Conservation (phyloP, 805 yeast species). For the Metschnikowia vanudenii region DNA sequence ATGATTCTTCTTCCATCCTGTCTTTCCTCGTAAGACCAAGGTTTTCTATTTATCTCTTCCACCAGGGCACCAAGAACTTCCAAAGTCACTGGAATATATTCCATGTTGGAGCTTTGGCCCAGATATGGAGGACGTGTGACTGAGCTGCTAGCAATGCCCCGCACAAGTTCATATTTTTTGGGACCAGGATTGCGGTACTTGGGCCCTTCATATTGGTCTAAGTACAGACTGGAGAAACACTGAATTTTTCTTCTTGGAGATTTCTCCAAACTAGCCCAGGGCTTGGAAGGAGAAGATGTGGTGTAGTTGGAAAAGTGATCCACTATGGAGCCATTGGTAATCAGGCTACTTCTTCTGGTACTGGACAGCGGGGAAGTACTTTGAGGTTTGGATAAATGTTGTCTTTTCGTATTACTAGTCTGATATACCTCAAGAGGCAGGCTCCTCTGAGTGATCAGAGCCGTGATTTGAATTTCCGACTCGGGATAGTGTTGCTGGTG, state of each 20-base stretch:
- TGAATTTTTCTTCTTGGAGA: neutral
- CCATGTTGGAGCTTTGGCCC: conserved; percentile 26
- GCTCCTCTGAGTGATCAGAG: neutral
- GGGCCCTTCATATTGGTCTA: conserved; percentile 4
- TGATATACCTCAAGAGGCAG: conserved; percentile 4
- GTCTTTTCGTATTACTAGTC: neutral
- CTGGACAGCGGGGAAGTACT: conserved; percentile 5
- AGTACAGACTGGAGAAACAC: conserved; percentile 4
- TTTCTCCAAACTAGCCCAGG: neutral
- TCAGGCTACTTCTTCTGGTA: conserved; percentile 9
- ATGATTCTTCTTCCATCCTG: conserved; percentile 56
- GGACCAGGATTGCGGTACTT: conserved; percentile 3
- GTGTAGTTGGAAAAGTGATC: conserved; percentile 10
- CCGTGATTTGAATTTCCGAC: neutral
- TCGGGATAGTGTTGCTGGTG: neutral
- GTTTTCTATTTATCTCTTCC: conserved; percentile 49
- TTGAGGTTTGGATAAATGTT: neutral
- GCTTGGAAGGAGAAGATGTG: conserved; percentile 4
- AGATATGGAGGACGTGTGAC: conserved; percentile 54
- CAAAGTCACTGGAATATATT: conserved; percentile 47
- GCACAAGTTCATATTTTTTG: conserved; percentile 41
- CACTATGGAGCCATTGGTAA: neutral
- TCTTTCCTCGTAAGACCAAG: conserved; percentile 48
- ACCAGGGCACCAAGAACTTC: conserved; percentile 45
- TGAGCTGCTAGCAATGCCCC: conserved; percentile 59